Evolutionary conservation across 805 yeast genomes (phyloP).

Genomic region (Vanderwaltozyma polyspora): DNA sequence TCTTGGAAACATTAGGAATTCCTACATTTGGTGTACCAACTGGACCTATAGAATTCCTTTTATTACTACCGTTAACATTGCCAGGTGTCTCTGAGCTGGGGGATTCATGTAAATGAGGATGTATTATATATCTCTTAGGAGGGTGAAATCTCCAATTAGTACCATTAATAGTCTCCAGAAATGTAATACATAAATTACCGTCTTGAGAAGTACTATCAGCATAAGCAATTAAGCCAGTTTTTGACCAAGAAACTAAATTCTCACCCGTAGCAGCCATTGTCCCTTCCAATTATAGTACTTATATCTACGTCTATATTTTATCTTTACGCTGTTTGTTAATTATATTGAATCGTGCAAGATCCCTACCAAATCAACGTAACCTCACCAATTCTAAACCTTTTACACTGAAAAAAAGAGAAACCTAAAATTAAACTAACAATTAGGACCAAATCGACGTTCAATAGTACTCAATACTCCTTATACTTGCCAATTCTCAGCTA

Average conservation of each 20-base stretch:
- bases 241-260: conserved; percentile 57
- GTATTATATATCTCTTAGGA: conserved; percentile 23
- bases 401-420: no score
- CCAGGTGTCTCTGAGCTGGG: conserved; percentile 2
- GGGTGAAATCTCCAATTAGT: conserved; percentile 63
- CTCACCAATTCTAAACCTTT: no score
- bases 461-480: no score
- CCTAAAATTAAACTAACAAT: no score
- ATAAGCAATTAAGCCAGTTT: conserved; percentile 75
- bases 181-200: conserved; percentile 44
- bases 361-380: no score
- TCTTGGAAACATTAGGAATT: conserved; percentile 10
- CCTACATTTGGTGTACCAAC: conserved; percentile 7
- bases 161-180: conserved; percentile 67
- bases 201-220: conserved; percentile 31
- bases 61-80: background rate
- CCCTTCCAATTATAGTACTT: background rate
- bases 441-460: no score
- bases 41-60: background rate
- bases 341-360: no score
- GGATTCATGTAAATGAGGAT: conserved; percentile 23
- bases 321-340: no score
- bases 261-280: conserved; percentile 11
- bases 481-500: no score
- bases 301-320: no score